Base-by-base conservation (phyloP, 805 yeast genomes). In the Ogataea paraovalis region DNA sequence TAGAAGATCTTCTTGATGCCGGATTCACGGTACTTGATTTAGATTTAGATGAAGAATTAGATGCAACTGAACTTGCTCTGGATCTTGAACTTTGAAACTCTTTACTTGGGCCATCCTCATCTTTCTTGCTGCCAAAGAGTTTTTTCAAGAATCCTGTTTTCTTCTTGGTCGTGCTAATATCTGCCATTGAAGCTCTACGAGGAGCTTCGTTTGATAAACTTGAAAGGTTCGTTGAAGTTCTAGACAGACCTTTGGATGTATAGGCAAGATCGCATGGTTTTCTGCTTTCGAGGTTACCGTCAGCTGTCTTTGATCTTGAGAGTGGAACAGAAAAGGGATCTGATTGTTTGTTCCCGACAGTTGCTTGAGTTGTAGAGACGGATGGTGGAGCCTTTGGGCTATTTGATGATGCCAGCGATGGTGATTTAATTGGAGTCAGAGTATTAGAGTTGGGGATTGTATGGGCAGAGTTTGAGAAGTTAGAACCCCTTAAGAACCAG, bases 221-320 rank as follows among this genome's bases (percentile, higher is more conserved):
- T 4, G 60, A 57, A 3, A 60, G 52, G 42, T 63, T 61, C 1
- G 70, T 66, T 10, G 65, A 50, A 3, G 68, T 60, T 47, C 65
- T 57, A 9, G 47, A 48, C 34, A 65, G 36, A n/a, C 39, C 32
- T 28, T 40, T 9, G 9, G 42, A 38, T 9, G 56, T 21, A 5
- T 37, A 23, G 13, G 46, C 40, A 3, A 46, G 39, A 8, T 46
- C 51, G 5, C 45, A 37, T 9, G 50, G 39, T n/a, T 52, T 44
- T 22, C 52, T 44, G 30, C 51, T 48, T 7, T 47, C 47, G 19
- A 43, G 21, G 7, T 43, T 40, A 4, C 51, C 60, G 41, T 64
- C 69, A 3, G 62, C 51, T 2, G 69, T 64, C 39, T 42, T 54
- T n/a, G 58, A 50, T 22, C 68, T 50, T 3, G 51, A 42, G 22